Evolutionary conservation across 768 basidiomycete species (phyloP).

Genomic region (Dacryopinax spathularia): DNA sequence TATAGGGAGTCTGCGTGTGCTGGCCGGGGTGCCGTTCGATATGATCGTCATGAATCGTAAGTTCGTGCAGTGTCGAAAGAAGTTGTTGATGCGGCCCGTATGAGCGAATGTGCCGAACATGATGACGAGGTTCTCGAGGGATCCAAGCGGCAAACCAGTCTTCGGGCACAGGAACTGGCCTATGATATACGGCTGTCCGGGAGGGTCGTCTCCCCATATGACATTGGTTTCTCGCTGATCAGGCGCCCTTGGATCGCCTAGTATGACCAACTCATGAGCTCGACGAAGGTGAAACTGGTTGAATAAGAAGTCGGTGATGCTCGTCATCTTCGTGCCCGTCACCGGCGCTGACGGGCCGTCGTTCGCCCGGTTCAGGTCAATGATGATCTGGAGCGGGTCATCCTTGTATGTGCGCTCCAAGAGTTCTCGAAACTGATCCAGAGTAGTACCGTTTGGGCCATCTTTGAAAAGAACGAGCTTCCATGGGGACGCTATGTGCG

Average conservation of each 20-base stretch:
- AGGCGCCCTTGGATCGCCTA: background rate
- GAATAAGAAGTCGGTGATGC: background rate
- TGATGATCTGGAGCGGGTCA: background rate
- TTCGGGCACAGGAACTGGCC: background rate
- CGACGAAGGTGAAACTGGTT: background rate
- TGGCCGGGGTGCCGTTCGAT: background rate
- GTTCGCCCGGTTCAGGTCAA: background rate
- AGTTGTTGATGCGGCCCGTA: background rate
- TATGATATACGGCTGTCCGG: background rate
- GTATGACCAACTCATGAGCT: background rate
- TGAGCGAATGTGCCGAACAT: background rate
- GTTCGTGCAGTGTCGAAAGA: background rate
- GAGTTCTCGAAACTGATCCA: background rate
- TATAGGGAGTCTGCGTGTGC: background rate
- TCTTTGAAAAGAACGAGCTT: background rate
- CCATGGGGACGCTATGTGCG: background rate
- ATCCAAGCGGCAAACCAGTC: background rate
- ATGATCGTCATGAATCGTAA: background rate
- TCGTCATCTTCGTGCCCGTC: background rate
- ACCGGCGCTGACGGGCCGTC: background rate
- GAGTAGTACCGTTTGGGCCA: background rate
- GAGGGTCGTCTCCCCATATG: background rate
- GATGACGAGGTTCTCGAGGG: background rate
- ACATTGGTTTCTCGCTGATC: background rate
- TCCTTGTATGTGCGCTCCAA: background rate